Evolutionary conservation across 2,329 filamentous ascomycete species (phyloP).

Genomic region (Arthrobotrys musiformis): DNA sequence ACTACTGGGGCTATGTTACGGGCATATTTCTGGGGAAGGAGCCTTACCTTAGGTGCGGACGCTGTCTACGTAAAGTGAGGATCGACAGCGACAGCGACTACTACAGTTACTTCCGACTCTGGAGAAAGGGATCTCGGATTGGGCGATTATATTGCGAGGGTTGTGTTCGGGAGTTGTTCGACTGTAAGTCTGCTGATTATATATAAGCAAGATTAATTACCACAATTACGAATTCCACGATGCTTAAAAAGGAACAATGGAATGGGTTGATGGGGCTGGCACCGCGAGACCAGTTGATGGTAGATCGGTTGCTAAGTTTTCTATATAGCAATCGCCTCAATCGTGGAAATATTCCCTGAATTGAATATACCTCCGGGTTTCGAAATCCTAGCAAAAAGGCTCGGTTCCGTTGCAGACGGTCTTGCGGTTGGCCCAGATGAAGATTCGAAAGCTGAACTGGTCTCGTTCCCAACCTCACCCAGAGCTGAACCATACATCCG

Average conservation of each 20-base stretch:
- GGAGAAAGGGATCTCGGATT: not conserved
- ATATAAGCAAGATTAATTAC: no score
- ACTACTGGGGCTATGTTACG: not conserved
- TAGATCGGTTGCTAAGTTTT: no score
- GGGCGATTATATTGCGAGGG: not conserved
- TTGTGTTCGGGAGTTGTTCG: not conserved
- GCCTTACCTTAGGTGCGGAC: not conserved
- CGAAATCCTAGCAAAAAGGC: not conserved
- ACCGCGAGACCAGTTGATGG: no score
- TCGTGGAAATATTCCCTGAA: not conserved
- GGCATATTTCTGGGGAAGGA: not conserved
- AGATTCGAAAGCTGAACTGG: not conserved
- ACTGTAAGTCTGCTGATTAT: not conserved
- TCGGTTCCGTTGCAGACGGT: not conserved
- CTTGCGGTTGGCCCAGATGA: not conserved
- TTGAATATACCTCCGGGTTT: not conserved
- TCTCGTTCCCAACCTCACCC: no score
- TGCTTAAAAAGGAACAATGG: no score
- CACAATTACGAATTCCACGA: no score
- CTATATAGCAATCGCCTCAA: not conserved
- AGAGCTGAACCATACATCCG: not conserved
- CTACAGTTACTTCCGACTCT: not conserved
- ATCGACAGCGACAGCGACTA: not conserved
- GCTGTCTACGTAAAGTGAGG: not conserved
- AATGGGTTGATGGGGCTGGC: no score